Evolutionary conservation across 1,284 basidiomycete species (phyloP), one percentile per base, ranked within the genome.

Genomic region (Caloboletus firmus): DNA sequence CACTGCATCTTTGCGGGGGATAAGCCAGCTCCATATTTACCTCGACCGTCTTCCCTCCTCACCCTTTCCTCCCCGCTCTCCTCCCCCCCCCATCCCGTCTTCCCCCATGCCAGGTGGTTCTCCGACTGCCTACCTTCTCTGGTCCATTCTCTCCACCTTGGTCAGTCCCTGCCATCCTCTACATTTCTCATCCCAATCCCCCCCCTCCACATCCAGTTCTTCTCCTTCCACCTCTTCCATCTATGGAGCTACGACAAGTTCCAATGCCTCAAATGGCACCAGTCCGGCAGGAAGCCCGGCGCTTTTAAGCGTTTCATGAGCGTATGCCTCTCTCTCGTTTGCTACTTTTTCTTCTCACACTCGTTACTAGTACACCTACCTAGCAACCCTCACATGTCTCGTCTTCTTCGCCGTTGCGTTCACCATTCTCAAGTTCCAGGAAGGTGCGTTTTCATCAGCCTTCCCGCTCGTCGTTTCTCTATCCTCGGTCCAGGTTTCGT

Each of bases 261-360:
- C 69, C 76, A 81, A 56, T 90, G 88, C 68, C 70, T 90, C 48
- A 78, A 74, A 69, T 90, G 87, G 88, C 76, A 69, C 56, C 57
- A 76, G 60, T 77, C 83, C 24, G 85, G 85, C 39, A 77, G 85
- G 48, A 85, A 87, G 66, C 85, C 85, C 54, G 87, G 88, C 52
- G 82, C 87, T 18, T 90, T 90, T 78, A 89, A 87, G 72, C 79
- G 87, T 52, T 77, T 90, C 66, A 90, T 90, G 87, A 89, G 86
- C 24, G 87, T 89, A 64, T 66, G 83, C 75, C 30, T 22, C 11
- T 43, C n/a, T 11, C 36, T 2, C 11, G 28, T 24, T 4, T 9
- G 2, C 9, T 18, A 37, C 52, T 7, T 1, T 6, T 31, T n/a
- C 36, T 15, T 36, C 52, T 67, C 60, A 55, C 57, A 51, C 42